phyloP scores from a whole-genome alignment of 2,329 filamentous ascomycete species.

The Aspergillus sp. region DNA sequence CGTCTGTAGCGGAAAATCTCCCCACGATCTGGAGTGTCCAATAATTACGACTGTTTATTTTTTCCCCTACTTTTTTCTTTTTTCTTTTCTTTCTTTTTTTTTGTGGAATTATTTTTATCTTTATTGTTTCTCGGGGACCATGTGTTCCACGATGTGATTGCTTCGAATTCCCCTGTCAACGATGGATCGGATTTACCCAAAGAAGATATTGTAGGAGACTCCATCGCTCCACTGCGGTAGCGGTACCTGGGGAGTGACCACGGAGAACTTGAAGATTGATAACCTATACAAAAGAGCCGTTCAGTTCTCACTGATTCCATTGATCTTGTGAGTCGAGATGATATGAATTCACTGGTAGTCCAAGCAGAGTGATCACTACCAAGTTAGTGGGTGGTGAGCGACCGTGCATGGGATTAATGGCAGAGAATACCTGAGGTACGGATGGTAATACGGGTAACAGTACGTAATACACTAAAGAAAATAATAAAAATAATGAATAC shows the following conservation, averaged over 20 bases:
- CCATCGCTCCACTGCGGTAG: neutral
- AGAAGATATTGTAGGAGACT: slow-evolving; percentile 15
- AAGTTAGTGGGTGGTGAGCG: too few species aligned
- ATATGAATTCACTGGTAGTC: too few species aligned
- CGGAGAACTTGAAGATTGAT: too few species aligned
- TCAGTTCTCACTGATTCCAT: too few species aligned
- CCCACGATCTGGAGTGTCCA: slow-evolving; percentile 26
- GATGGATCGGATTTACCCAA: slow-evolving; percentile 18
- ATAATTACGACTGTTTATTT: slow-evolving; percentile 9
- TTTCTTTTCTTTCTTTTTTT: slow-evolving; percentile 8
- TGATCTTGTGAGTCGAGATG: too few species aligned
- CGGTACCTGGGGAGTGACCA: slow-evolving; percentile 3
- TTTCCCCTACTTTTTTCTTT: slow-evolving; percentile 7
- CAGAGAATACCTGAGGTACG: too few species aligned
- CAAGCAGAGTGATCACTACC: too few species aligned
- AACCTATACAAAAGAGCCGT: too few species aligned
- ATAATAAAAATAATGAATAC: neutral
- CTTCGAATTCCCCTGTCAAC: slow-evolving; percentile 13
- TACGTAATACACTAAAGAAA: slow-evolving; percentile 4
- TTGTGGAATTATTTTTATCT: slow-evolving; percentile 1
- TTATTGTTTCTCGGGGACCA: neutral
- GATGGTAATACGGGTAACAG: neutral
- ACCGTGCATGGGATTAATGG: too few species aligned
- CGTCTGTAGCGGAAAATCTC: slow-evolving; percentile 21
- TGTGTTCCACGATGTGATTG: slow-evolving; percentile 5